Base-by-base conservation (phyloP, 1,284 basidiomycete species). In the Mycosarcoma mackinlayi region DNA sequence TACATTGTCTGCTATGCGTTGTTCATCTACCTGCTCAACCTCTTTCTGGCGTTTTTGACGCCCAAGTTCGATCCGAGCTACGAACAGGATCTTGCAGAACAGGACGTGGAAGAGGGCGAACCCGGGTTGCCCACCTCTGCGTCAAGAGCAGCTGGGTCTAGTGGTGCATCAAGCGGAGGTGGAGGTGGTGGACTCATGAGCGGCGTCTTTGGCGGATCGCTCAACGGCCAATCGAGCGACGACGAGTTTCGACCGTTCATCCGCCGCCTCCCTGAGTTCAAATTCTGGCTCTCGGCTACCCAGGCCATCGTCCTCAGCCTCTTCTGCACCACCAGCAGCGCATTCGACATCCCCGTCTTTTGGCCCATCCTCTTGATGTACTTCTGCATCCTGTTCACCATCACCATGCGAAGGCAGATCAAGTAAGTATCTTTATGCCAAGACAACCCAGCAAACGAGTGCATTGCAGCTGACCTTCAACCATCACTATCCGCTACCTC, bases 351-450 rank as follows among this genome's bases (percentile, higher is more conserved):
- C 18, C 95, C 95, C 11, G 95, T 98, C 21, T 98, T 96, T 85
- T 98, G 95, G 93, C 94, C 94, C 11, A 96, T 98, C 84, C 87
- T 96, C 44, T 89, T 98, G 74, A 86, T 97, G 75, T 96, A 96
- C 72, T 80, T 84, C 65, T 78, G 77, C 70, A 76, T 84, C 69
- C 73, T 85, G 39, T 84, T 84, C 49, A 76, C 82, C 40, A 81
- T 85, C 59, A 84, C 84, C 27, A 82, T 84, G 78, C 61, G 79
- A 40, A 67, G 82, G 14, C 84, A 85, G 72, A 83, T 85, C 68
- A 79, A 82, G 79, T 76, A 68, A 57, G 77, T 81, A 5, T 14
- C 4, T 31, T 31, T 31, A n/a, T n/a, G n/a, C 38, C 24, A 9
- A 8, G n/a, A 27, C n/a, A 14, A 18, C 6, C 25, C 10, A 42